A percentile compares a stretch with the other conserved stretches of the same genome.
phyloP scores from a whole-genome alignment of 2,329 filamentous ascomycete genomes.

The Diaporthe sp. region DNA sequence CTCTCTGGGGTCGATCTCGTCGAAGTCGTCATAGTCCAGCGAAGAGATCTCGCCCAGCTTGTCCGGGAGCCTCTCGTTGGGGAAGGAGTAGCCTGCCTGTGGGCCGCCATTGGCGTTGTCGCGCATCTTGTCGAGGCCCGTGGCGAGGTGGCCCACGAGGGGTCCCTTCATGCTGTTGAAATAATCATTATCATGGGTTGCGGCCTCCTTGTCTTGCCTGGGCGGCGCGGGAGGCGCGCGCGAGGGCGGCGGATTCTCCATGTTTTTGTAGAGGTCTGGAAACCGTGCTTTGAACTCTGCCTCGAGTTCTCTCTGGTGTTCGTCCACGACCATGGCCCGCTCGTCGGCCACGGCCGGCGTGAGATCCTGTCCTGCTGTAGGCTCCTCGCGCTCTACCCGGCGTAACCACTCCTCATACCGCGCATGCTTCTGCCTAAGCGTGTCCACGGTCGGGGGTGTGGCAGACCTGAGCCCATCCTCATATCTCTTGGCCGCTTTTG shows the following conservation, averaged over 20 bases:
- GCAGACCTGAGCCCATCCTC: constrained; percentile 55
- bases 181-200: constrained; percentile 40
- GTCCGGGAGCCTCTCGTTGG: constrained; percentile 36
- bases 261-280: constrained; percentile 62
- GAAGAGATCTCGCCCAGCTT: constrained; percentile 40
- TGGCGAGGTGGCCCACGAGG: constrained; percentile 50
- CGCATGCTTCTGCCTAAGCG: constrained; percentile 50
- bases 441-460: constrained; percentile 49
- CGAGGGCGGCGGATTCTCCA: constrained; percentile 48
- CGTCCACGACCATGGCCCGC: constrained; percentile 56
- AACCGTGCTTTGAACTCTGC: constrained; percentile 62
- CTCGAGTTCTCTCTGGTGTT: constrained; percentile 64
- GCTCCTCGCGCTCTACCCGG: constrained; percentile 59
- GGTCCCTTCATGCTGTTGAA: constrained; percentile 47
- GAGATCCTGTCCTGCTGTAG: constrained; percentile 54
- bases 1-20: constrained; percentile 58
- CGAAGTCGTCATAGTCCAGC: constrained; percentile 48
- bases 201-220: constrained; percentile 30
- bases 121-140: constrained; percentile 53
- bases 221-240: constrained; percentile 29
- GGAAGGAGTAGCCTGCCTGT: constrained; percentile 38
- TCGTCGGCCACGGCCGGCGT: constrained; percentile 56
- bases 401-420: constrained; percentile 62
- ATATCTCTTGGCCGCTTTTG: constrained; percentile 56
- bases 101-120: constrained; percentile 39